Evolutionary conservation across 129 eudicot genomes (phyloP).

Genomic region (Rutidosis leptorrhynchoides): DNA sequence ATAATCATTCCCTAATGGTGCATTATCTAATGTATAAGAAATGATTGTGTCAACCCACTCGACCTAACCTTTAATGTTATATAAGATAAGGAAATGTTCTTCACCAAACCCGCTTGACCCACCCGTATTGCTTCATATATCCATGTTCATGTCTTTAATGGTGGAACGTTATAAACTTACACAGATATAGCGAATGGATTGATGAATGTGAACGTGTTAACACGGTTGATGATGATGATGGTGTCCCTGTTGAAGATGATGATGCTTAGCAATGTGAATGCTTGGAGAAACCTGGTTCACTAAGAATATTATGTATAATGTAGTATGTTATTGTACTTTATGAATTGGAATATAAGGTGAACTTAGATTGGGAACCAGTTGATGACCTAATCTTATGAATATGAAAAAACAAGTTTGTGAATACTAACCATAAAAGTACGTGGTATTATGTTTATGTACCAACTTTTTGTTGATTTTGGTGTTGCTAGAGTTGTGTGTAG

Average conservation of each 20-base stretch:
- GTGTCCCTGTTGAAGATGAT: slow-evolving; percentile 45
- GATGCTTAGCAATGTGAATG: slow-evolving; percentile 22
- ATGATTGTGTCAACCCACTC: no score
- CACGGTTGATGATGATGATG: slow-evolving; percentile 83
- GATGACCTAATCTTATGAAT: slow-evolving; percentile 17
- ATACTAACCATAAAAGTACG: not conserved
- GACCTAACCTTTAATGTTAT: not conserved
- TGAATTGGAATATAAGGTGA: slow-evolving; percentile 17
- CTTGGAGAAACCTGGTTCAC: slow-evolving; percentile 21
- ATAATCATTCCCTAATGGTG: not conserved
- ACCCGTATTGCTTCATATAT: not conserved
- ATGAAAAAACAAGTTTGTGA: slow-evolving; percentile 26
- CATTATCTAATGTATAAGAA: not conserved
- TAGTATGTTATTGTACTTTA: slow-evolving; percentile 23
- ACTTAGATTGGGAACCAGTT: slow-evolving; percentile 14
- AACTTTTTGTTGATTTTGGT: not conserved
- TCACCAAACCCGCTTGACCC: not conserved
- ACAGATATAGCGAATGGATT: slow-evolving; percentile 98
- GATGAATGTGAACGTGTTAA: slow-evolving; percentile 95
- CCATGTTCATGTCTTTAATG: not conserved
- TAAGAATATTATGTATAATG: slow-evolving; percentile 20
- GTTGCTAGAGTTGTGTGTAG: not conserved
- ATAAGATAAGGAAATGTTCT: not conserved
- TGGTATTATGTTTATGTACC: not conserved
- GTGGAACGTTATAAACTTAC: slow-evolving; percentile 11